Conservation (phyloP, 2,329 filamentous ascomycete genomes). For the Colletotrichum australisinense region DNA sequence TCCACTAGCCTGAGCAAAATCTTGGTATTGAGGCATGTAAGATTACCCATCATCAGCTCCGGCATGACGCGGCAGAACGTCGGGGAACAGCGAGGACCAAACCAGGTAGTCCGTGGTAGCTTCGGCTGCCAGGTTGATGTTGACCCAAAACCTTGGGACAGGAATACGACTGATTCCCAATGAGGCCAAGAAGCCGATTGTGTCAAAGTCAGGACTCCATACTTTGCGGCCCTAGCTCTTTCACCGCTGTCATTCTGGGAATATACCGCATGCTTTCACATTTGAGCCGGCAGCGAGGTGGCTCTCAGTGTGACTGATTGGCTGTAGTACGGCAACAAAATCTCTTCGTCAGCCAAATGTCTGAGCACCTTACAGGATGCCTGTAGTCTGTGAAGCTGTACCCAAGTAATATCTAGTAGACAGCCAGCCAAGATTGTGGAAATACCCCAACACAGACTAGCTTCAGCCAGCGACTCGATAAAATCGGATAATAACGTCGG, state of each 20-base stretch:
- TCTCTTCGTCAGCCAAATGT: not conserved
- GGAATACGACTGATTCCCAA: not conserved
- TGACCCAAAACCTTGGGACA: no score
- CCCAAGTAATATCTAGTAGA: no score
- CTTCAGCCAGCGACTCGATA: not conserved
- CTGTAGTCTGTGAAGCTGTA: no score
- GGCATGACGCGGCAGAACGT: not conserved
- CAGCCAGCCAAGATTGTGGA: not conserved
- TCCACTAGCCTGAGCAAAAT: not conserved
- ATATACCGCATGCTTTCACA: not conserved
- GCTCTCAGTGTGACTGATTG: not conserved
- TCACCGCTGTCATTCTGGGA: not conserved
- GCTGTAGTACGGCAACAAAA: not conserved
- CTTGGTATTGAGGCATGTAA: constrained; percentile 7
- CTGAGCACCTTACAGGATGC: not conserved
- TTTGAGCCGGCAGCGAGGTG: no score
- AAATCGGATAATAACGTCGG: not conserved
- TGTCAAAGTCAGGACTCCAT: not conserved
- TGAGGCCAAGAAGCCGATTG: not conserved
- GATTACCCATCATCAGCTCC: not conserved
- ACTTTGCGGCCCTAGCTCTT: not conserved
- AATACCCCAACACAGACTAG: not conserved
- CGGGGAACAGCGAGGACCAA: not conserved
- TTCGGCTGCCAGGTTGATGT: not conserved
- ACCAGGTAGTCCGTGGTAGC: not conserved